Evolutionary conservation across 2,329 filamentous ascomycete genomes (phyloP).

Genomic region (Orbilia javanica): DNA sequence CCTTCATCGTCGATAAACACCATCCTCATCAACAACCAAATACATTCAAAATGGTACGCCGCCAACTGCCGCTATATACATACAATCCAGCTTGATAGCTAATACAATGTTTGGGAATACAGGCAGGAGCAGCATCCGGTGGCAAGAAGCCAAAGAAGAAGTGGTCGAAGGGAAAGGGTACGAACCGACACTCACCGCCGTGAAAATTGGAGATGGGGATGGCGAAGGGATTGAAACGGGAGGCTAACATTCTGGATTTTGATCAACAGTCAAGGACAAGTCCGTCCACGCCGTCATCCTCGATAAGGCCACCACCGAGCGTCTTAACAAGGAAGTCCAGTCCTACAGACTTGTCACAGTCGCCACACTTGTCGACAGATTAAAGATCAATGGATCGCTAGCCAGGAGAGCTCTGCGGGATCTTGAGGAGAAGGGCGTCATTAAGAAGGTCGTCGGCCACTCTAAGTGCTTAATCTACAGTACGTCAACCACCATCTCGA

Average conservation of each 20-base stretch:
- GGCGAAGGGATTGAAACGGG: slow-evolving; percentile 63
- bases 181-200: slow-evolving; percentile 62
- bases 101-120: slow-evolving; percentile 46
- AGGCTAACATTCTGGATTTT: slow-evolving; percentile 68
- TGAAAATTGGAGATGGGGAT: slow-evolving; percentile 61
- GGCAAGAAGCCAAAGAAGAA: slow-evolving; percentile 87
- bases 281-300: slow-evolving; percentile 99
- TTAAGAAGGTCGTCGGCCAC: slow-evolving; percentile 97
- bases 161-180: slow-evolving; percentile 76
- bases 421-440: slow-evolving; percentile 97
- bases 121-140: slow-evolving; percentile 73
- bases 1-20: slow-evolving; percentile 54
- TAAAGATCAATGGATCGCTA: slow-evolving; percentile 99
- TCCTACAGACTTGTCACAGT: slow-evolving; percentile 99
- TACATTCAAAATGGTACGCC: slow-evolving; percentile 58
- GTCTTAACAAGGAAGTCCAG: slow-evolving; percentile 99
- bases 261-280: slow-evolving; percentile 95
- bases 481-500: slow-evolving; percentile 67
- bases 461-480: slow-evolving; percentile 99
- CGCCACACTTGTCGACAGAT: slow-evolving; percentile 96
- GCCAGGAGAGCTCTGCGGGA: slow-evolving; percentile 89
- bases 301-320: slow-evolving; percentile 97
- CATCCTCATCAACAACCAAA: slow-evolving; percentile 58
- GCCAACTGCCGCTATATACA: slow-evolving; percentile 6
- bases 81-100: slow-evolving; percentile 28